phyloP scores from a whole-genome alignment of 768 basidiomycete species.

The Trametes elegans region DNA sequence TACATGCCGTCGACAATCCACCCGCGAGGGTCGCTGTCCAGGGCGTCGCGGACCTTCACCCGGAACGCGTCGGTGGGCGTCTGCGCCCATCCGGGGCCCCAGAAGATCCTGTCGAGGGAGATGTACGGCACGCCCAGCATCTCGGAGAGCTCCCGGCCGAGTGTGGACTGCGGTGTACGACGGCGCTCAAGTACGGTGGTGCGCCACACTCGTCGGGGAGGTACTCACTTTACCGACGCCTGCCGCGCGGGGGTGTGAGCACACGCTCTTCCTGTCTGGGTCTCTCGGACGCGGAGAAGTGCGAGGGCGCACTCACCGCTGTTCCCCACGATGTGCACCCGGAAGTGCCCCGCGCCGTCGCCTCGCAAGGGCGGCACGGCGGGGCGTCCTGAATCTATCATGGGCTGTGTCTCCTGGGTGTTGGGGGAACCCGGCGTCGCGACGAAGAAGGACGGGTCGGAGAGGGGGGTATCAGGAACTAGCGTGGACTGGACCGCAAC shows the following conservation, averaged over 20 bases:
- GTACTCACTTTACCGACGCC: slow-evolving; percentile 41
- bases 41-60: slow-evolving; percentile 8
- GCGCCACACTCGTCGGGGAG: neutral
- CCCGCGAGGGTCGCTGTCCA: slow-evolving; percentile 13
- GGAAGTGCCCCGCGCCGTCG: slow-evolving; percentile 45
- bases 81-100: slow-evolving; percentile 48
- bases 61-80: slow-evolving; percentile 25
- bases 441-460: too few species aligned
- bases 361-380: slow-evolving; percentile 29
- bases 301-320: slow-evolving; percentile 39
- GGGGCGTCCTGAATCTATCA: neutral
- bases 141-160: slow-evolving; percentile 41
- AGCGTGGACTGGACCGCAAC: too few species aligned
- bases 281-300: neutral
- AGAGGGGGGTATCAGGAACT: too few species aligned
- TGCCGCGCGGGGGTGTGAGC: slow-evolving; percentile 11
- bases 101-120: slow-evolving; percentile 45
- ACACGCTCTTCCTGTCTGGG: too few species aligned
- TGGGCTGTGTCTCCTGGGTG: too few species aligned
- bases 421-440: too few species aligned
- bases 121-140: slow-evolving; percentile 46
- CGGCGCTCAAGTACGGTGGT: neutral
- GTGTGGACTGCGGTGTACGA: slow-evolving; percentile 49
- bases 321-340: slow-evolving; percentile 50
- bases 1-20: slow-evolving; percentile 28